Evolutionary conservation across 2,329 filamentous ascomycete species (phyloP), one percentile per base, ranked within the genome.

Genomic region (Spiromastix sp.): DNA sequence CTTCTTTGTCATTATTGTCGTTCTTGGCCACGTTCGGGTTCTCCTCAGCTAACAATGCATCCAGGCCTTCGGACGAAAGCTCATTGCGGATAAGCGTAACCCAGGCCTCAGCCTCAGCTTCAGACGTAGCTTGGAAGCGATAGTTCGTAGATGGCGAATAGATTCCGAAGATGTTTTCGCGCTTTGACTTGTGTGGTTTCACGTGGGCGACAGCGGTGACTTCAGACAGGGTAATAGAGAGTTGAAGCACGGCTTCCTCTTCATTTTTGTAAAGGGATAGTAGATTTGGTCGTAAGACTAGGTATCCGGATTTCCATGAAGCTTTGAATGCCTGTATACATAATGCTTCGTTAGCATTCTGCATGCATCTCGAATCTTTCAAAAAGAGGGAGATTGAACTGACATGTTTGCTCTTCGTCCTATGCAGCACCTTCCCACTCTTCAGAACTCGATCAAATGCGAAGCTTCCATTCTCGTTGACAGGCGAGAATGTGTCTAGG

Each of bases 361-460:
- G 13, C 13, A 8, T 30, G 7, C 11, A 13, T 24, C n/a, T n/a
- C 21, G n/a, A n/a, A 24, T 7, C n/a, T 24, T n/a, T n/a, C 7
- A 24, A n/a, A 24, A 7, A 7, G 21, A 7, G 21, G 20, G 31
- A 44, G 38, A 31, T 17, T 11, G 10, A 22, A 42, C 50, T 42
- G 60, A 86, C 85, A 79, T 93, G 94, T 41, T 89, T 96, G 67
- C 89, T 94, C 50, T 87, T 81, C 12, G 86, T 93, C 47, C 89
- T 77, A 62, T 93, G 93, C 53, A 82, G 74, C 25, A 94, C 78
- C 47, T 81, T 81, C 40, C 89, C 87, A 38, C 81, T 78, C 64
- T 93, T 96, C 57, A 96, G 73, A 37, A 96, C 84, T 33, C 86
- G 80, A 59, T 98, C 91, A 52, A 93, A 93, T 52, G 91, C 87